Conservation (phyloP, 768 basidiomycete genomes). For the Tulasnella sp. region DNA sequence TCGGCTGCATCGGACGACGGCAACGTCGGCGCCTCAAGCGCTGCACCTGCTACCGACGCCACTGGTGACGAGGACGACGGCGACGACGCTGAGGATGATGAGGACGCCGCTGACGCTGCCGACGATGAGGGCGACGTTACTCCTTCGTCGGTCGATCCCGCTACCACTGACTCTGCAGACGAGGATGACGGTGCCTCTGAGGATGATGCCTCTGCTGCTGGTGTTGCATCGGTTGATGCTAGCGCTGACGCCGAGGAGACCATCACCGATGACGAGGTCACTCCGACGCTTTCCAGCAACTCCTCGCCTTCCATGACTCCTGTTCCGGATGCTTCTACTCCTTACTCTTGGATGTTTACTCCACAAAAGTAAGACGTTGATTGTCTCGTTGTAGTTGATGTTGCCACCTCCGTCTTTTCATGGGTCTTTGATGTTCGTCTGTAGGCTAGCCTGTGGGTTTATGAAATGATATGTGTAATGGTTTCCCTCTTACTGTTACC, state of each 20-base stretch:
- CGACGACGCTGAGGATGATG: neutral
- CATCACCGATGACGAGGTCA: neutral
- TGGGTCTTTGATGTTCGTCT: neutral
- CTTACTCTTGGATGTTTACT: slow-evolving; percentile 28
- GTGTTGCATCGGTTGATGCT: neutral
- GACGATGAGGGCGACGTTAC: neutral
- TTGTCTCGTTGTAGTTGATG: slow-evolving; percentile 3
- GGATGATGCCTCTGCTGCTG: neutral
- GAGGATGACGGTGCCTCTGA: neutral
- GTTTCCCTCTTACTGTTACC: neutral
- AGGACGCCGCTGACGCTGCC: slow-evolving; percentile 2
- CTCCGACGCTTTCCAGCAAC: neutral
- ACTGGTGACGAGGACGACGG: slow-evolving; percentile 5
- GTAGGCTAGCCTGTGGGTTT: neutral
- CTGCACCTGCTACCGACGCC: neutral
- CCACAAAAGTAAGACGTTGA: neutral
- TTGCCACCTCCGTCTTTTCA: neutral
- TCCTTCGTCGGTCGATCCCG: slow-evolving; percentile 14
- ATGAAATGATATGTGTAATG: neutral
- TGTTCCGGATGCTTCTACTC: slow-evolving; percentile 17
- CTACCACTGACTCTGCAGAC: neutral
- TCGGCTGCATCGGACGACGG: slow-evolving; percentile 16
- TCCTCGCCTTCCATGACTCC: slow-evolving; percentile 26
- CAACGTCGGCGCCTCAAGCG: slow-evolving; percentile 3
- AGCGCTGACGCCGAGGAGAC: slow-evolving; percentile 12